Evolutionary conservation across 371 early-diverging fungal genomes (phyloP), one percentile per base, ranked within the genome.

Genomic region (Apophysomyces trapeziformis): DNA sequence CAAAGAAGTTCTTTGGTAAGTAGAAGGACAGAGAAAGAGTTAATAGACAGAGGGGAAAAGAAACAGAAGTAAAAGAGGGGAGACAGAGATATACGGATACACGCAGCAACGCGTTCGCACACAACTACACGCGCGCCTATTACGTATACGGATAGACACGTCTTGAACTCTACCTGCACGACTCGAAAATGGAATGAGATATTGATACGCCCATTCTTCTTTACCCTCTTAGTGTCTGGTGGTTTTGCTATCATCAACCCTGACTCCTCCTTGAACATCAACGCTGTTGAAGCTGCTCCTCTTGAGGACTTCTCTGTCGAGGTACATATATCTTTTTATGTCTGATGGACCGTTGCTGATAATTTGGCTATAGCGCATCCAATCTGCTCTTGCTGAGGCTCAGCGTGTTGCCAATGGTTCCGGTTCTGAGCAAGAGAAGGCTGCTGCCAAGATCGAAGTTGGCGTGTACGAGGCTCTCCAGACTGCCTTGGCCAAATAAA

Each of bases 211-310:
- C 36, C 71, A n/a, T 7, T 39, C 18, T 58, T 67, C 43, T 56
- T 39, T 64, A 46, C 64, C 14, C 13, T 26, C 26, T 6, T 70
- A 93, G 97, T 95, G 66, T 91, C 92, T 79, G 99, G 99, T 67
- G 99, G 99, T 41, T 99, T 98, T 73, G 96, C 97, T 67, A 89
- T 91, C 69, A 90, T 99, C 83, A 96, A 98, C 91, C 93, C 96
- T 67, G 96, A 99, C 81, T 96, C 95, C 45, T 83, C 93, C 64
- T 86, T 98, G 66, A 95, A 96, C 91, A 96, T 99, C 83, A 97
- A 95, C 79, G 99, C 97, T 64, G 87, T 96, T 21, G 99, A 99
- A 84, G 99, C 98, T 61, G 89, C 92, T 78, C 85, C 94, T 66
- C 77, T 98, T 37, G 95, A 94, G 61, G 90, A 96, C 44, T 72